phyloP scores from a whole-genome alignment of 208 protist species.

The Wallacemonas sp. region DNA sequence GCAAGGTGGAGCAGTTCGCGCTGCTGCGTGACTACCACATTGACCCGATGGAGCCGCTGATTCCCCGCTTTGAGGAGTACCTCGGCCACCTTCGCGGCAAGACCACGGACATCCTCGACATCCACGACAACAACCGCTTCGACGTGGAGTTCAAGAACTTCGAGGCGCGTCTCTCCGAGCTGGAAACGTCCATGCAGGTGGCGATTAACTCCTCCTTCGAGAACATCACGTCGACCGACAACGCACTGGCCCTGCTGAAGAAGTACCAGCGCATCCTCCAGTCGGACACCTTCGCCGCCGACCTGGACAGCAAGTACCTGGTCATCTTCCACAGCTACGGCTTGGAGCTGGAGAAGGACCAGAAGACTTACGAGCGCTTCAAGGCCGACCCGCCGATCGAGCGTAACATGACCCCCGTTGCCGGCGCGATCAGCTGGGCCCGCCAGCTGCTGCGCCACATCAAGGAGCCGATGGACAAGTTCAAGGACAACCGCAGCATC shows the following conservation, averaged over 20 bases:
- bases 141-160: constrained; percentile 97
- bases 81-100: constrained; percentile 91
- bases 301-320: constrained; percentile 95
- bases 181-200: constrained; percentile 95
- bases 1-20: constrained; percentile 96
- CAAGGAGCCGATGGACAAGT: constrained; percentile 96
- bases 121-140: constrained; percentile 94
- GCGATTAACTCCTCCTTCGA: constrained; percentile 96
- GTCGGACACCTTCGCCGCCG: constrained; percentile 89
- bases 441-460: constrained; percentile 96
- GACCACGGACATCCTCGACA: constrained; percentile 95
- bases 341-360: constrained; percentile 94
- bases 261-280: constrained; percentile 95
- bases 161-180: constrained; percentile 91
- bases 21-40: constrained; percentile 93
- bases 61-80: constrained; percentile 93
- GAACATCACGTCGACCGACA: constrained; percentile 95
- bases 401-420: constrained; percentile 95
- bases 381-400: constrained; percentile 94
- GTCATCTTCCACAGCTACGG: constrained; percentile 97
- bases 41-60: constrained; percentile 94
- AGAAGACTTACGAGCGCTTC: constrained; percentile 96
- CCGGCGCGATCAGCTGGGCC: constrained; percentile 95
- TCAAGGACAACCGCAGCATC: constrained; percentile 94
- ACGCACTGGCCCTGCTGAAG: constrained; percentile 90